Evolutionary conservation across 2,329 filamentous ascomycete genomes (phyloP).

Genomic region (Calonectria crousiana): DNA sequence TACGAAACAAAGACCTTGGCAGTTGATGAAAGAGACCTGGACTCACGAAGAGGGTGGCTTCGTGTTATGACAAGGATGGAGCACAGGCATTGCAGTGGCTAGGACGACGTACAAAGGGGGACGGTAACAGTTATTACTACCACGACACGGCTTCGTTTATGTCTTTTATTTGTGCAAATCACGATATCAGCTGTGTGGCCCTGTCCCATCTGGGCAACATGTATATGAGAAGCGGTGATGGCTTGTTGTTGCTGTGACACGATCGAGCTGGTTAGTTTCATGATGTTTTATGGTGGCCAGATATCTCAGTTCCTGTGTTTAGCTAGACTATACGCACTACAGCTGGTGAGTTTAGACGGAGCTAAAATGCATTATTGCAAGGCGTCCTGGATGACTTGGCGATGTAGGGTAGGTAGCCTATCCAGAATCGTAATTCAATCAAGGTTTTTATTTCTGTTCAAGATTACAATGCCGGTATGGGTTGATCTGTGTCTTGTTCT

Average conservation of each 20-base stretch:
- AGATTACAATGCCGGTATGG: background rate
- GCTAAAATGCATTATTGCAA: background rate
- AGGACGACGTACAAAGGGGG: conserved; percentile 16
- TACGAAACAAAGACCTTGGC: conserved; percentile 19
- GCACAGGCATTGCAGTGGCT: conserved; percentile 21
- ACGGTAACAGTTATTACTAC: conserved; percentile 5
- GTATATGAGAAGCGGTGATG: background rate
- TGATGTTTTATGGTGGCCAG: background rate
- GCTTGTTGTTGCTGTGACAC: background rate
- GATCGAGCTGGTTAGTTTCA: background rate
- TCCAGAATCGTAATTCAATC: background rate
- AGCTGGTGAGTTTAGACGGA: background rate
- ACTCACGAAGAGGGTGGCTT: conserved; percentile 13
- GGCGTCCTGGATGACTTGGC: background rate
- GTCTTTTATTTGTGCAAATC: conserved; percentile 16
- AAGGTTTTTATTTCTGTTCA: too few species aligned
- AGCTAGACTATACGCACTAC: background rate
- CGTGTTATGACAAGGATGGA: conserved; percentile 15
- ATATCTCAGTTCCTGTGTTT: background rate
- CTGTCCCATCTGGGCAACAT: background rate
- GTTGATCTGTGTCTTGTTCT: background rate
- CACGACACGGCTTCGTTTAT: conserved; percentile 19
- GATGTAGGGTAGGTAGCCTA: background rate
- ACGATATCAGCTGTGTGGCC: conserved; percentile 4
- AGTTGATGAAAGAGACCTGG: conserved; percentile 23